Evolutionary conservation across 495 filamentous ascomycete species (phyloP).

Genomic region (Recurvomyces mirabilis): DNA sequence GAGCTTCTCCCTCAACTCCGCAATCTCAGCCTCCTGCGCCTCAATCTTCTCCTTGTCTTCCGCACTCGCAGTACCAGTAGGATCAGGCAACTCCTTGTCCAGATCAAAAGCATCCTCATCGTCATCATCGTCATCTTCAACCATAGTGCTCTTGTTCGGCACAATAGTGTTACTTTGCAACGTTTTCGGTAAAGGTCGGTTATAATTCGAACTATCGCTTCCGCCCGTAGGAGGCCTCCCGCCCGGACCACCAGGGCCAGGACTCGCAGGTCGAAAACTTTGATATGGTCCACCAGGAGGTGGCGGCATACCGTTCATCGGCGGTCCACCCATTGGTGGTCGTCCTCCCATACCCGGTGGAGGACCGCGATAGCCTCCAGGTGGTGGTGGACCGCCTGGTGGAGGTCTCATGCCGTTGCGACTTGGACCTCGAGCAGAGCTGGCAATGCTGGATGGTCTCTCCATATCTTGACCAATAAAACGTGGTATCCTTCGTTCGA

Average conservation of each 20-base stretch:
- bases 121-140: conserved; percentile 85
- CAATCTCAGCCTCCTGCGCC: conserved; percentile 53
- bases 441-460: conserved; percentile 56
- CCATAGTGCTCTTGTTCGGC: conserved; percentile 95
- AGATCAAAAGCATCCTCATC: conserved; percentile 53
- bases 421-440: conserved; percentile 41
- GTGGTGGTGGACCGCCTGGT: too few relatives aligned
- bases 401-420: conserved; percentile 29
- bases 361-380: conserved; percentile 6
- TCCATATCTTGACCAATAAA: conserved; percentile 58
- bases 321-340: conserved; percentile 9
- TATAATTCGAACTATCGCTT: conserved; percentile 27
- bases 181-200: conserved; percentile 66
- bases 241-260: conserved; percentile 16
- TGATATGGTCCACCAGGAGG: conserved; percentile 10
- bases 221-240: conserved; percentile 20
- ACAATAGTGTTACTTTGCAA: conserved; percentile 95
- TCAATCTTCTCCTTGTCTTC: conserved; percentile 16
- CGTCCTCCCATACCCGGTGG: conserved; percentile 8
- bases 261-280: conserved; percentile 3
- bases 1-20: conserved; percentile 61
- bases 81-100: conserved; percentile 32
- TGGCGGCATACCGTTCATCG: conserved; percentile 23
- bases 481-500: conserved; percentile 80
- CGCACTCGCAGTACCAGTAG: neutral